These are phyloP conservation scores for Cercospora sp. DNA, from an alignment of 2,329 filamentous ascomycete genomes.

Conservation along the genomic window DNA sequence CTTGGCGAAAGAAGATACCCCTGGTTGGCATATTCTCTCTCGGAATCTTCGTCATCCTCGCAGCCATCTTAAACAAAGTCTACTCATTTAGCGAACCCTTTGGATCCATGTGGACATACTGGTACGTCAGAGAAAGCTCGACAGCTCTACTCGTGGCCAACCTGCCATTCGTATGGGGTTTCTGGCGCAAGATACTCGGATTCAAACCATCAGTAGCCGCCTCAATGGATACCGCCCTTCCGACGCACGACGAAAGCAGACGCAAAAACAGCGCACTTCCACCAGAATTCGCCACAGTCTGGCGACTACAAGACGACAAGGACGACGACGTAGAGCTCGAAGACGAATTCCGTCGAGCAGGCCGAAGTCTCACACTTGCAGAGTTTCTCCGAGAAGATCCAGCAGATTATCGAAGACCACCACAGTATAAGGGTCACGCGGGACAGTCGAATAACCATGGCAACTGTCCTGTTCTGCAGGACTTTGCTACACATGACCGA, in stretches of 20 bases:
- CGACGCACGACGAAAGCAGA: constrained; percentile 2
- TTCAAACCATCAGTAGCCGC: constrained; percentile 29
- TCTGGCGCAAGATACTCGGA: constrained; percentile 48
- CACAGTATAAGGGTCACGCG: neutral
- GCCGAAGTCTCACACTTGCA: neutral
- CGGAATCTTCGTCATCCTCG: constrained; percentile 58
- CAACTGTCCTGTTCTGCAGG: neutral
- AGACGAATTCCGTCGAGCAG: constrained; percentile 9
- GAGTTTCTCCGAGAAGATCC: constrained; percentile 10
- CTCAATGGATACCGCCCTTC: neutral
- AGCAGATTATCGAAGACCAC: neutral
- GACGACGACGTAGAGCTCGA: neutral
- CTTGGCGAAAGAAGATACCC: constrained; percentile 52
- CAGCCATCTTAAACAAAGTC: constrained; percentile 61
- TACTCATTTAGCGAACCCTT: constrained; percentile 61
- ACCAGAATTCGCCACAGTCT: constrained; percentile 13
- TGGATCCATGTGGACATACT: constrained; percentile 58
- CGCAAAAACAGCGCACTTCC: constrained; percentile 15
- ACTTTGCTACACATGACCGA: neutral
- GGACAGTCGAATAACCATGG: neutral
- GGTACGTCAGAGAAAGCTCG: constrained; percentile 61
- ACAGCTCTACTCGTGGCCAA: constrained; percentile 63
- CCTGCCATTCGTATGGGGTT: constrained; percentile 60
- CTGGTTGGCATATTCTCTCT: constrained; percentile 58
- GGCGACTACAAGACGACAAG: constrained; percentile 9